phyloP scores from a whole-genome alignment of 306 rosid species.

The Acmispon strigosus region DNA sequence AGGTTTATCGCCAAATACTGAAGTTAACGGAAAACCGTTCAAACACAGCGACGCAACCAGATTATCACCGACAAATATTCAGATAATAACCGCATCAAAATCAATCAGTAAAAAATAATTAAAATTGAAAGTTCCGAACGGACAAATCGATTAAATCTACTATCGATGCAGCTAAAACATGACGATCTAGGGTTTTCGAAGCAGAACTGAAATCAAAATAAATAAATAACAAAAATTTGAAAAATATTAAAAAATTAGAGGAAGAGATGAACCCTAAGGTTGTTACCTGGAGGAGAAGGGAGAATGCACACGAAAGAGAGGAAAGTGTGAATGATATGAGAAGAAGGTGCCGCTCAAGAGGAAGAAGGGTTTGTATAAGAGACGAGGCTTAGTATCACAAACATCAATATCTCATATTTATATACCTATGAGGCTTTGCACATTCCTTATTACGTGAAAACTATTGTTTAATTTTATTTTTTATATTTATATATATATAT shows the following conservation, averaged over 20 bases:
- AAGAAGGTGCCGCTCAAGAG: conserved; percentile 1
- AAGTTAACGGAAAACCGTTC: background rate
- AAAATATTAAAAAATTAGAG: no score
- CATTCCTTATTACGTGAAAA: background rate
- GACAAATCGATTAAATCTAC: conserved; percentile 1
- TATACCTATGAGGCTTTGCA: background rate
- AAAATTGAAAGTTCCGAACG: background rate
- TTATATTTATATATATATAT: no score
- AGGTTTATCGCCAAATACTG: background rate
- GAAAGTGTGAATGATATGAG: background rate
- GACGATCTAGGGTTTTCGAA: background rate
- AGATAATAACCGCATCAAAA: conserved; percentile 10
- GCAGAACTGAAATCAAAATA: background rate
- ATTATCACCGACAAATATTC: background rate
- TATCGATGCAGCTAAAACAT: background rate
- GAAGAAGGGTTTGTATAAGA: background rate
- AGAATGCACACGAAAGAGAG: background rate
- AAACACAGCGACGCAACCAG: background rate
- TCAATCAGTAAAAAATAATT: background rate
- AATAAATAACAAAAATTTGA: background rate
- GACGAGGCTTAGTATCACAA: background rate
- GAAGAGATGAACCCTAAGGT: background rate
- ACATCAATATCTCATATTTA: background rate
- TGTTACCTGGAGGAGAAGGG: conserved; percentile 6
- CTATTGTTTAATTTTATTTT: no score